A percentile compares a stretch with the other conserved stretches of the same genome.
Conservation (phyloP, 768 basidiomycete genomes). For the Boletus vinaceobasis region DNA sequence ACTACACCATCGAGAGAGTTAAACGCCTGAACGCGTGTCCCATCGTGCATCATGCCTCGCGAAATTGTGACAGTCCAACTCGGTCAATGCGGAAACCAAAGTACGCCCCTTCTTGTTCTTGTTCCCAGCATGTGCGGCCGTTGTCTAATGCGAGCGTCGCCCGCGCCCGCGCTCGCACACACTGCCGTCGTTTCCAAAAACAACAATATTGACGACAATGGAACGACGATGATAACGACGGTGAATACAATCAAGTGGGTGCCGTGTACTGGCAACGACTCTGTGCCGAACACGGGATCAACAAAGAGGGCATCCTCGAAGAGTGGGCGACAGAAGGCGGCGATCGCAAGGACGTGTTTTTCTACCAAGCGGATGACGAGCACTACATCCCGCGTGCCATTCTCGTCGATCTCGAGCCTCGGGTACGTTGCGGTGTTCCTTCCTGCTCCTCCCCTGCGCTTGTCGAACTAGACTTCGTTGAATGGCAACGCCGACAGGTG, state of each 20-base stretch:
- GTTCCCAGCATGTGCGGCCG: not conserved
- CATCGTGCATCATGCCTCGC: constrained; percentile 56
- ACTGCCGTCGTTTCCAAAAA: too few relatives aligned
- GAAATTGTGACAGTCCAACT: constrained; percentile 83
- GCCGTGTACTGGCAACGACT: constrained; percentile 98
- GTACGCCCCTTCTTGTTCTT: constrained; percentile 40
- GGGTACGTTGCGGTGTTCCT: constrained; percentile 51
- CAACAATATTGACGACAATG: not conserved
- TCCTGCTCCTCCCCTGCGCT: too few relatives aligned
- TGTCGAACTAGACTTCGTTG: not conserved
- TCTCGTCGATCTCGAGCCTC: constrained; percentile 92
- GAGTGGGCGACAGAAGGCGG: constrained; percentile 96
- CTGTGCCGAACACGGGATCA: constrained; percentile 98
- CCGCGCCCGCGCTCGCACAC: not conserved
- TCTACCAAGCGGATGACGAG: constrained; percentile 99
- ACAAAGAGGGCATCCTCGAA: constrained; percentile 90
- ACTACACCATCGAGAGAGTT: not conserved
- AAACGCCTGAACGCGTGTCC: constrained; percentile 13
- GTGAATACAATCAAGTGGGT: constrained; percentile 59
- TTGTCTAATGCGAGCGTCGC: constrained; percentile 1
- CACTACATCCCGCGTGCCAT: constrained; percentile 98
- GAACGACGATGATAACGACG: not conserved
- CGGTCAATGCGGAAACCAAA: constrained; percentile 92
- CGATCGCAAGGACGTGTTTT: constrained; percentile 98
- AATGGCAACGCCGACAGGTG: constrained; percentile 53